phyloP scores from a whole-genome alignment of 148 eudicot genomes.

The Dysphania ambrosioides region DNA sequence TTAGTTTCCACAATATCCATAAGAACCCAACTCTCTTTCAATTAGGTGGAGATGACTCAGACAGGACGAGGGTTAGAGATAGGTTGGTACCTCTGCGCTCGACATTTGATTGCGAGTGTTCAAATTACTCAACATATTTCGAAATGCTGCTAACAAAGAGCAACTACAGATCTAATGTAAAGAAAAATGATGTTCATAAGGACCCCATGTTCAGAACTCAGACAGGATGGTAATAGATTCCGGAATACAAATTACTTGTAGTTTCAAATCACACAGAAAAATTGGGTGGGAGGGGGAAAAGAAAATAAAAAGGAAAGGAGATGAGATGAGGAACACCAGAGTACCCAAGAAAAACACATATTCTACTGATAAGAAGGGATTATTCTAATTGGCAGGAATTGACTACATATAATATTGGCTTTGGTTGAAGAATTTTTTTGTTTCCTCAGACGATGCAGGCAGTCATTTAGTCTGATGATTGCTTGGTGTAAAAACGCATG shows the following conservation, averaged over 20 bases:
- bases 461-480: slow-evolving; percentile 43
- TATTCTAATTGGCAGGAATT: background rate
- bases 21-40: background rate
- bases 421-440: background rate
- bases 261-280: slow-evolving; percentile 8
- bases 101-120: too few species aligned
- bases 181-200: background rate
- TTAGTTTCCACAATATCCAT: background rate
- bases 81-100: too few species aligned
- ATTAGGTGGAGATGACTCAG: too few species aligned
- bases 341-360: background rate
- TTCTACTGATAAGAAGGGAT: background rate
- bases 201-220: background rate
- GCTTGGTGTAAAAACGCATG: slow-evolving; percentile 61
- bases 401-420: slow-evolving; percentile 1
- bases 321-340: slow-evolving; percentile 17
- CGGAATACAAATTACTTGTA: slow-evolving; percentile 16
- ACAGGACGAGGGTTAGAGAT: too few species aligned
- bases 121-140: too few species aligned
- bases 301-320: background rate
- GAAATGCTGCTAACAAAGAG: background rate
- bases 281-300: background rate
- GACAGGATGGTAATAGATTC: background rate
- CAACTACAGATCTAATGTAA: background rate
- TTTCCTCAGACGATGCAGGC: background rate